Evolutionary conservation across 805 yeast species (phyloP).

Genomic region (Hanseniaspora occidentalis): DNA sequence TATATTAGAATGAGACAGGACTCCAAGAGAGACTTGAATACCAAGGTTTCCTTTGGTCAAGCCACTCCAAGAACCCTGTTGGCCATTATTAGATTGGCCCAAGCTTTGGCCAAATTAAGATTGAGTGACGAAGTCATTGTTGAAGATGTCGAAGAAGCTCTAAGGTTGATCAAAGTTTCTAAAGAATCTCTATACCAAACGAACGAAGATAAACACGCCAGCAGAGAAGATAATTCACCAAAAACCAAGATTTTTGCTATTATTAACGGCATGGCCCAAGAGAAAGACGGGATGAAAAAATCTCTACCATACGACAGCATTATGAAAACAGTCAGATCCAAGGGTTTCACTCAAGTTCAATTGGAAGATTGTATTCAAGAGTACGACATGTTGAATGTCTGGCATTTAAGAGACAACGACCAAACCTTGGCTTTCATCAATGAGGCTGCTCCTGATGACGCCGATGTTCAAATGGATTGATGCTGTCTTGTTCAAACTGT

Average conservation of each 20-base stretch:
- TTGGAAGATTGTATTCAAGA: constrained; percentile 64
- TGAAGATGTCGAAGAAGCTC: constrained; percentile 91
- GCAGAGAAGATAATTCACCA: constrained; percentile 46
- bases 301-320: constrained; percentile 35
- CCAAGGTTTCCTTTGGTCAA: constrained; percentile 72
- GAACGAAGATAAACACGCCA: constrained; percentile 24
- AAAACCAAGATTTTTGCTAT: constrained; percentile 61
- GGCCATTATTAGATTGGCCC: constrained; percentile 85
- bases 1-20: constrained; percentile 91
- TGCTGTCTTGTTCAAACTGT: too few relatives aligned
- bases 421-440: constrained; percentile 47
- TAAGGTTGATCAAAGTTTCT: constrained; percentile 77
- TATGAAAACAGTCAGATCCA: constrained; percentile 53
- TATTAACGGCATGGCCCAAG: constrained; percentile 45
- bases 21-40: constrained; percentile 63
- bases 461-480: too few relatives aligned
- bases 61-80: constrained; percentile 91
- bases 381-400: constrained; percentile 58
- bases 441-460: constrained; percentile 23
- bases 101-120: constrained; percentile 84
- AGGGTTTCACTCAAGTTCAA: constrained; percentile 76
- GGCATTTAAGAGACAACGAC: constrained; percentile 67
- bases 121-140: constrained; percentile 57
- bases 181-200: constrained; percentile 63
- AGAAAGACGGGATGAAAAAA: constrained; percentile 15